Evolutionary conservation across 2,329 filamentous ascomycete species (phyloP), one percentile per base, ranked within the genome.

Genomic region (Phialophora chinensis): DNA sequence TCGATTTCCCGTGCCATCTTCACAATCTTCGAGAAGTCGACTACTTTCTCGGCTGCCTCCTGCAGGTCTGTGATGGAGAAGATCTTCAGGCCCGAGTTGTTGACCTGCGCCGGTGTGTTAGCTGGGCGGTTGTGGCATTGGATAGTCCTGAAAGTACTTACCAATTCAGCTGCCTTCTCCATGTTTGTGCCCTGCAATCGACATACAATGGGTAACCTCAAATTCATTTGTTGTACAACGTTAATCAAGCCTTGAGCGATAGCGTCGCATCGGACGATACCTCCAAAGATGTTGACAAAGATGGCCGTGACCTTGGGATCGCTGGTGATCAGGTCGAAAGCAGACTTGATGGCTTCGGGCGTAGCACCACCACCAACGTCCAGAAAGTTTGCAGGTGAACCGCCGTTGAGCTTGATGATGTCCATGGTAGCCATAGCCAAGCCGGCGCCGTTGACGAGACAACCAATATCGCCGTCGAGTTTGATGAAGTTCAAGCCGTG

Each of bases 351-450:
- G 75, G 95, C 95, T 73, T 93, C 90, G 38, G 95, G 93, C 68
- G 95, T 99, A 73, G 95, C 95, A 85, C 95, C 95, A 80, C 95
- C 95, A 77, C 95, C 95, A 74, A 99, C 95, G 79, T 99, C 95
- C 74, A 99, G 87, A 89, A 99, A 99, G 88, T 99, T 99, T 75
- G 95, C 95, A 70, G 95, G 95, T 77, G 88, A 85, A 71, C 95
- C 95, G 74, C 95, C 95, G 84, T 98, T 99, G 71, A 99, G 88
- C 89, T 99, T 98, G 88, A 99, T 99, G 81, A 99, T 98, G 82
- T 99, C 95, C 95, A 99, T 99, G 79, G 95, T 99, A 71, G 95
- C 95, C 95, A 99, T 99, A 83, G 95, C 95, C 73, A 99, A 91
- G 84, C 95, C 95, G 76, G 95, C 95, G 79, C 95, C 95, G 85